phyloP scores from a whole-genome alignment of 2,329 filamentous ascomycete species.

The Fusarium xylarioides region DNA sequence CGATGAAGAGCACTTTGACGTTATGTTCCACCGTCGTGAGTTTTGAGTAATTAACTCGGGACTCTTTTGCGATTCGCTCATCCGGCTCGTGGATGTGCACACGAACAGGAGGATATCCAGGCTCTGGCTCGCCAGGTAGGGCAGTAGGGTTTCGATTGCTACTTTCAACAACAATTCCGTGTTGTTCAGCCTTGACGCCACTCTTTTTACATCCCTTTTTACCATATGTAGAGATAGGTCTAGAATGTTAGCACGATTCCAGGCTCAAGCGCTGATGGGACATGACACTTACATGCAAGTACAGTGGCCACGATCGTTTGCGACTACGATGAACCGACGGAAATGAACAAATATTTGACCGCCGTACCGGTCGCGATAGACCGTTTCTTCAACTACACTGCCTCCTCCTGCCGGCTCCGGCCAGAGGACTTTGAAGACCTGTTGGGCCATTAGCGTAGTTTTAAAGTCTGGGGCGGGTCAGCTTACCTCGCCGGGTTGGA shows the following conservation, averaged over 20 bases:
- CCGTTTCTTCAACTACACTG: conserved; percentile 47
- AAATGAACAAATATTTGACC: conserved; percentile 59
- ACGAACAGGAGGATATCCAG: conserved; percentile 59
- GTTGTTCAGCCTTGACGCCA: conserved; percentile 62
- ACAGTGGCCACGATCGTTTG: conserved; percentile 61
- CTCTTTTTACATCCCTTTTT: conserved; percentile 60
- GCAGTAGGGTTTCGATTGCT: conserved; percentile 43
- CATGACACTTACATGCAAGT: conserved; percentile 61
- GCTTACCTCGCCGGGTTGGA: conserved; percentile 53
- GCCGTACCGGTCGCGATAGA: conserved; percentile 47
- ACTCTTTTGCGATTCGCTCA: conserved; percentile 59
- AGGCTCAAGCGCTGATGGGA: background rate
- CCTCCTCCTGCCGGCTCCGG: conserved; percentile 58
- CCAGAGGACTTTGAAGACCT: conserved; percentile 67
- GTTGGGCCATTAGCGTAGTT: background rate
- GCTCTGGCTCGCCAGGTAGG: conserved; percentile 54
- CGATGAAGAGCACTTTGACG: conserved; percentile 65
- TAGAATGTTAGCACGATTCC: conserved; percentile 40
- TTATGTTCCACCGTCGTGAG: conserved; percentile 67
- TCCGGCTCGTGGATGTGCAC: conserved; percentile 54
- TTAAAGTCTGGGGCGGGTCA: background rate
- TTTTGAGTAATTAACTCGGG: conserved; percentile 67
- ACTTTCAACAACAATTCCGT: conserved; percentile 61
- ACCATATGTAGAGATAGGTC: conserved; percentile 66
- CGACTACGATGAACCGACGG: conserved; percentile 64